Evolutionary conservation across 1,139 yeast genomes (phyloP), one percentile per base, ranked within the genome.

Genomic region (Yamadazyma songkhlaensis): DNA sequence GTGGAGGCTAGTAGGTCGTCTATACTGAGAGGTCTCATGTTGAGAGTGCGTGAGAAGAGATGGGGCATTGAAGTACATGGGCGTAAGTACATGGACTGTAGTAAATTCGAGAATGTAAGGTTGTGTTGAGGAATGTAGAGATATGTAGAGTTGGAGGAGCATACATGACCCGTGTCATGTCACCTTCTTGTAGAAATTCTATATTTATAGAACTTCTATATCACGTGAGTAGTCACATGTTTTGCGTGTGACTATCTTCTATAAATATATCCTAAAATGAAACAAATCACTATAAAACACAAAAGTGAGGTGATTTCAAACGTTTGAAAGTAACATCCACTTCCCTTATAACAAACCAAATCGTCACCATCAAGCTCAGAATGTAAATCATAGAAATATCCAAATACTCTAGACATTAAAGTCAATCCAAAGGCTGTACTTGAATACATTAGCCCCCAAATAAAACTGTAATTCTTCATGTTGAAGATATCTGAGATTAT

Each of bases 401-500:
- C 72, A 57, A 68, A 66, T 41, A 71, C 40, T 51, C 64, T 59
- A 45, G 76, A 59, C 65, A 67, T 48, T 40, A 64, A 12, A 34
- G 69, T 48, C 31, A 63, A 53, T 0, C 69, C 69, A 36, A 61
- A 49, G 50, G 76, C 60, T 38, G 74, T 56, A 35, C 84, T 80
- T 0, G 84, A 77, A 21, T 83, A 79, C 47, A 82, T 63, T 22
- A 81, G 53, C 0, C 95, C 94, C 95, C 96, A 88, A 29, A 86
- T 74, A 29, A 88, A 83, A 37, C 89, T 81, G 55, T 85, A 86
- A 28, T 80, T 74, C 12, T 66, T 68, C 52, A 87, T 74, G 20
- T 90, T 90, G 62, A 86, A 87, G 10, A 79, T 65, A 48, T 88
- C 96, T 1, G 92, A 81, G 22, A 85, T 68, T 17, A 86, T 77